phyloP scores from a whole-genome alignment of 2,329 filamentous ascomycete genomes.

The Uncinocarpus reesii region DNA sequence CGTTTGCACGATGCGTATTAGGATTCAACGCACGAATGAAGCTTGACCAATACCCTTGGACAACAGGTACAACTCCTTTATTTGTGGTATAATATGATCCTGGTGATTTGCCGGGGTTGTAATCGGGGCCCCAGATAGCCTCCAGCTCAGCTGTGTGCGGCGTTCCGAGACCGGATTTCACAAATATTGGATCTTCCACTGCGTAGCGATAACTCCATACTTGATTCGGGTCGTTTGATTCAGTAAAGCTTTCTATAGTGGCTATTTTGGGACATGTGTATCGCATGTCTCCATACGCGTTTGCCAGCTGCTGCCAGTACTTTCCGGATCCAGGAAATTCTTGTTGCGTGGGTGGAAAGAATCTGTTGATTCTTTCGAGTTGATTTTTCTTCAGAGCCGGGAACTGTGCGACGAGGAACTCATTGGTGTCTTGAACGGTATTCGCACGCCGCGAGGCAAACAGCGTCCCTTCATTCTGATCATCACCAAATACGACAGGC shows the following conservation, averaged over 20 bases:
- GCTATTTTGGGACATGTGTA: conserved; percentile 55
- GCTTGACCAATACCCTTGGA: conserved; percentile 64
- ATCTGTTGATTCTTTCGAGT: conserved; percentile 42
- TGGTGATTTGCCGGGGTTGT: conserved; percentile 41
- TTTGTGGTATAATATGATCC: conserved; percentile 49
- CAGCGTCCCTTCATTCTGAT: conserved; percentile 55
- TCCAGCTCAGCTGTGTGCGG: conserved; percentile 57
- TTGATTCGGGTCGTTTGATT: conserved; percentile 21
- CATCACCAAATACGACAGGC: conserved; percentile 48
- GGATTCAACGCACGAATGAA: conserved; percentile 60
- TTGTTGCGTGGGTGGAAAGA: conserved; percentile 46
- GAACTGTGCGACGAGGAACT: conserved; percentile 50
- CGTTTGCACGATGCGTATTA: conserved; percentile 44
- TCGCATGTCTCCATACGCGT: conserved; percentile 54
- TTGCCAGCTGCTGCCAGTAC: conserved; percentile 50
- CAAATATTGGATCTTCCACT: conserved; percentile 49
- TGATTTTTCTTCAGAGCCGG: conserved; percentile 45
- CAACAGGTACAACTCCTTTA: conserved; percentile 46
- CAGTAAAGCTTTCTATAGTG: conserved; percentile 39
- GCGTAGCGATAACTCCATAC: conserved; percentile 63
- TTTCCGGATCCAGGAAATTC: conserved; percentile 42
- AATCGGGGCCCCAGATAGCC: conserved; percentile 56
- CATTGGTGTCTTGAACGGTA: conserved; percentile 41
- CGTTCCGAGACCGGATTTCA: conserved; percentile 50
- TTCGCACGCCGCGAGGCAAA: conserved; percentile 46